phyloP scores from a whole-genome alignment of 176 grass and related monocot species.

The Rhynchospora pubera region DNA sequence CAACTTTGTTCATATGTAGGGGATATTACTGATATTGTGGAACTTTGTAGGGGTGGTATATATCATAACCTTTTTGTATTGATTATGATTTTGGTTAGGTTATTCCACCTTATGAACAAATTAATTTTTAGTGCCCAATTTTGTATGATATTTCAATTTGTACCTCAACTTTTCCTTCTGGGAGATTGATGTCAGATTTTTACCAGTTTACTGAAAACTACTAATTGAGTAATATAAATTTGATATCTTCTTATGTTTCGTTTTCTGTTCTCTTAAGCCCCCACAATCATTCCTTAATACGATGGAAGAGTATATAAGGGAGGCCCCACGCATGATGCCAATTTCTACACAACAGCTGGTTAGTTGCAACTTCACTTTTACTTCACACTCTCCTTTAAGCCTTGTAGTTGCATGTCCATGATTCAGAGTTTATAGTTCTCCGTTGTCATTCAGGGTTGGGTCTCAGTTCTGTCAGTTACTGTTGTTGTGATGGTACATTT shows the following conservation, averaged over 20 bases:
- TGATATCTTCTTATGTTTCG: conserved; percentile 14
- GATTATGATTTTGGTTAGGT: background rate
- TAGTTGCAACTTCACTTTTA: conserved; percentile 19
- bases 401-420: background rate
- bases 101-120: background rate
- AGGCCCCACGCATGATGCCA: conserved; percentile 79
- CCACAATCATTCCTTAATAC: conserved; percentile 86
- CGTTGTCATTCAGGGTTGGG: background rate
- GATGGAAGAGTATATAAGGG: conserved; percentile 95
- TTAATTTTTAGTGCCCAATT: background rate
- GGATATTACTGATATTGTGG: background rate
- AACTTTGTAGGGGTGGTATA: background rate
- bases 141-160: background rate
- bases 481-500: background rate
- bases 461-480: background rate
- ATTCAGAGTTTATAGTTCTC: background rate
- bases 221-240: background rate
- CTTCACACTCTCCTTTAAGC: background rate
- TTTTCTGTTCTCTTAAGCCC: conserved; percentile 44
- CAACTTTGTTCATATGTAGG: background rate
- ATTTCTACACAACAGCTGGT: conserved; percentile 60
- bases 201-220: background rate
- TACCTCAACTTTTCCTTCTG: background rate
- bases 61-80: background rate
- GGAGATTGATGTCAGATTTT: background rate